Evolutionary conservation across 1,284 basidiomycete species (phyloP).

Genomic region (Cutaneotrichosporon sp.): DNA sequence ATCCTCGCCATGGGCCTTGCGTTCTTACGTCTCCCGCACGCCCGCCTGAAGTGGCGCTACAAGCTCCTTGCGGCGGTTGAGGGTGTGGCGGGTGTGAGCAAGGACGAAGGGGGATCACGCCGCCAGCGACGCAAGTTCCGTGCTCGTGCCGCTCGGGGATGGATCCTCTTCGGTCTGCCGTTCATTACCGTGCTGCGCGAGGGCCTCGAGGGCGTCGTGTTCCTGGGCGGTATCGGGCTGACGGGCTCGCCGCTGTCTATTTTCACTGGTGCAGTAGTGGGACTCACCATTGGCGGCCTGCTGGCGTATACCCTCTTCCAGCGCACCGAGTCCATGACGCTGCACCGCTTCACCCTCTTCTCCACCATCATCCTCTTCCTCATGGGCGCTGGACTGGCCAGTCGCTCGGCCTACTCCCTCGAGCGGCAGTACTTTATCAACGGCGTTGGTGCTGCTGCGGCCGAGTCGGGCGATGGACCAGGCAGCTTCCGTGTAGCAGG

Average conservation of each 20-base stretch:
- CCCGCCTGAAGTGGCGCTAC: slow-evolving; percentile 78
- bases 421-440: slow-evolving; percentile 61
- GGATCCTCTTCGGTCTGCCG: slow-evolving; percentile 72
- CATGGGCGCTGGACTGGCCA: slow-evolving; percentile 81
- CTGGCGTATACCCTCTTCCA: slow-evolving; percentile 46
- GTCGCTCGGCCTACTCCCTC: slow-evolving; percentile 63
- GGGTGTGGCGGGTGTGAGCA: slow-evolving; percentile 26
- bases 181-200: slow-evolving; percentile 83
- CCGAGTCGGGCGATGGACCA: slow-evolving; percentile 73
- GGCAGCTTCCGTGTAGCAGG: slow-evolving; percentile 71
- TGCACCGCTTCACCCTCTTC: slow-evolving; percentile 68
- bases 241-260: slow-evolving; percentile 53
- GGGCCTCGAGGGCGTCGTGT: slow-evolving; percentile 83
- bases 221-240: slow-evolving; percentile 67
- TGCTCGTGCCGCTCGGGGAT: slow-evolving; percentile 17
- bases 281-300: slow-evolving; percentile 63
- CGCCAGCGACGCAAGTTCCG: slow-evolving; percentile 11
- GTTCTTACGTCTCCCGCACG: slow-evolving; percentile 67
- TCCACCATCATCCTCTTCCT: slow-evolving; percentile 81
- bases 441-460: slow-evolving; percentile 62
- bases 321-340: slow-evolving; percentile 39
- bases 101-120: not conserved
- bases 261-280: slow-evolving; percentile 57
- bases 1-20: slow-evolving; percentile 61
- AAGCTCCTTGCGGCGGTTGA: slow-evolving; percentile 73